These are phyloP conservation scores for Sesbania bispinosa DNA, from an alignment of 306 rosid genomes.

Conservation along the genomic window DNA sequence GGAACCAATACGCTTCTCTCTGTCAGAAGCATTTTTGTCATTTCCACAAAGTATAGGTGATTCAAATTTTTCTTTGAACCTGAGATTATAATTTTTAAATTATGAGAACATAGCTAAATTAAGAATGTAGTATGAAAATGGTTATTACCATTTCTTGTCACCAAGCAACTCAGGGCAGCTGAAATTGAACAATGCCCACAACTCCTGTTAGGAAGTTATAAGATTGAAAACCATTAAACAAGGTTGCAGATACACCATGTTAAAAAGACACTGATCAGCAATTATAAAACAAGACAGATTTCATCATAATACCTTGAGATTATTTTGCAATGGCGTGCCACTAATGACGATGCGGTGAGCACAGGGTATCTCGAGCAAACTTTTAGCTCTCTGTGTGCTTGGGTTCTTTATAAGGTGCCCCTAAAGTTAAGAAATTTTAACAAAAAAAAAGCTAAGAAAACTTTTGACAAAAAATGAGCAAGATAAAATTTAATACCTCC, in stretches of 20 bases:
- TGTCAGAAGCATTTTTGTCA: constrained; percentile 76
- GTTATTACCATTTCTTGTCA: constrained; percentile 68
- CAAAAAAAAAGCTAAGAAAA: too few relatives aligned
- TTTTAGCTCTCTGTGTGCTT: constrained; percentile 93
- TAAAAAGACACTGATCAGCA: neutral
- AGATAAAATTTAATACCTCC: neutral
- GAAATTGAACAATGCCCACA: constrained; percentile 94
- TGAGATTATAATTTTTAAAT: too few relatives aligned
- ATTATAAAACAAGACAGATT: neutral
- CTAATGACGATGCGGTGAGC: constrained; percentile 80
- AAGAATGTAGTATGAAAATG: constrained; percentile 15
- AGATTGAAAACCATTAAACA: constrained; percentile 14
- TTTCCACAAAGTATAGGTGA: constrained; percentile 76
- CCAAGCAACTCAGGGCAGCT: constrained; percentile 91
- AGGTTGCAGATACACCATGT: neutral
- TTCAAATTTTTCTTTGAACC: constrained; percentile 80
- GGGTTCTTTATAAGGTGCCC: constrained; percentile 97
- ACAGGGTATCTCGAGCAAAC: constrained; percentile 87
- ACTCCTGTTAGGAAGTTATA: constrained; percentile 49
- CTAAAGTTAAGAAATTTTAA: constrained; percentile 40
- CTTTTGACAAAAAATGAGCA: neutral
- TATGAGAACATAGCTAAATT: constrained; percentile 24
- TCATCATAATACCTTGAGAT: constrained; percentile 63
- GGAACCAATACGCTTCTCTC: constrained; percentile 70
- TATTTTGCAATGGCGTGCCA: constrained; percentile 92